Base-by-base conservation (phyloP, 371 early-diverging fungal species). In the Haplosporangium sp. region DNA sequence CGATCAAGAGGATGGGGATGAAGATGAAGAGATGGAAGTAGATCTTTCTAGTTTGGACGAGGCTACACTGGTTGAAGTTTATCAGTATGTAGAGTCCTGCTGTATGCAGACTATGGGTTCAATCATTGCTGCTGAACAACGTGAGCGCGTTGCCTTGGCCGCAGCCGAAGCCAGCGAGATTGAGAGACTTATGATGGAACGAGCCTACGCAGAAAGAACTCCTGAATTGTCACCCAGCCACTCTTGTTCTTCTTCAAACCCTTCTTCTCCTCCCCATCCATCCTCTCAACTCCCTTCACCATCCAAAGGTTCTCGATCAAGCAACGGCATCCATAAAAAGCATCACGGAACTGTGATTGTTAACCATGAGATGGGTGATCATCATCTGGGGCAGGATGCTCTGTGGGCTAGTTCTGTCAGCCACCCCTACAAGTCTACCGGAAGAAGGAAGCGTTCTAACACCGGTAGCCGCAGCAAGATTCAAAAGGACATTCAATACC, bases 191-290 rank as follows among this genome's bases (percentile, higher is more conserved):
- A 52, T 52, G 6, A 8, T 52, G 13, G 20, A 50, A n/a, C 70
- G 56, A 17, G 50, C 38, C 15, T 75, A 57, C 40, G 17, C 42
- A 0, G 70, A 60, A 17, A 73, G 71, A 50, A 79, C 79, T 0
- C 79, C 79, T 2, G 79, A 74, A 44, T 68, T 79, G 9, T 79
- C 79, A 0, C 69, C 72, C 6, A 42, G 69, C 7, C 66, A 76
- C 9, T 67, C 71, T 1, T 74, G 65, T 9, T 45, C 57, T 6
- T 79, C 79, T 0, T 79, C 79, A 10, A 69, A 48, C 61, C 73
- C 74, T 3, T 65, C 79, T n/a, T 74, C 74, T 34, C 74, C 79
- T 17, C 61, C 71, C 39, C 74, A 72, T 34, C 70, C 78, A 15
- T 73, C 78, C 11, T 73, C 70, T 5, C 45, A 17, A 10, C 60